Evolutionary conservation across 2,329 filamentous ascomycete genomes (phyloP).

Genomic region (Sporothrix variecibatus): DNA sequence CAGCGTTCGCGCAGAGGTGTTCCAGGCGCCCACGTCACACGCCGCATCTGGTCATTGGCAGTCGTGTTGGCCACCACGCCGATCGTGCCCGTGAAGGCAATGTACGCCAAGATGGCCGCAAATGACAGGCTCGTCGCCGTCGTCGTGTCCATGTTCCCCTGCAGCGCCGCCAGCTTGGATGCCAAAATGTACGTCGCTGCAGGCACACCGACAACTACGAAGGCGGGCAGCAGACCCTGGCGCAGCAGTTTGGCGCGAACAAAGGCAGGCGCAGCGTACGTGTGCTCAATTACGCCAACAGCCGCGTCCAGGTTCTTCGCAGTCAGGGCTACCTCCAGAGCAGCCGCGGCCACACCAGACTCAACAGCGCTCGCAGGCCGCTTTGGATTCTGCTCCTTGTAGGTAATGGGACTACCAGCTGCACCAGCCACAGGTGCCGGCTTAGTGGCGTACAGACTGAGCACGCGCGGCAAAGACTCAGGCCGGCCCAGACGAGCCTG

Average conservation of each 20-base stretch:
- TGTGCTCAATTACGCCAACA: conserved; percentile 71
- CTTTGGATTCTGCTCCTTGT: conserved; percentile 65
- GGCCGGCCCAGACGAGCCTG: conserved; percentile 73
- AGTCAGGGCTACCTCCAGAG: conserved; percentile 77
- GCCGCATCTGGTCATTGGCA: conserved; percentile 90
- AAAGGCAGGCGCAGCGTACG: conserved; percentile 68
- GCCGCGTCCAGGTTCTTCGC: conserved; percentile 76
- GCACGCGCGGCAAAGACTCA: conserved; percentile 74
- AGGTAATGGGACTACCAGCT: conserved; percentile 49
- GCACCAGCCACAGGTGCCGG: conserved; percentile 65
- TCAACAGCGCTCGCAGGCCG: conserved; percentile 72
- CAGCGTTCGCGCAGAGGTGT: conserved; percentile 79
- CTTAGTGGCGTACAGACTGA: conserved; percentile 83
- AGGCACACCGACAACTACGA: conserved; percentile 60
- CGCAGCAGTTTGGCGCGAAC: conserved; percentile 67
- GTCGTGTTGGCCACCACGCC: conserved; percentile 84
- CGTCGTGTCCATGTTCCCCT: conserved; percentile 73
- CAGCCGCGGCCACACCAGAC: conserved; percentile 66
- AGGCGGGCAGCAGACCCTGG: conserved; percentile 61
- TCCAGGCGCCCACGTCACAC: conserved; percentile 86
- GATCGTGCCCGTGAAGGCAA: conserved; percentile 76
- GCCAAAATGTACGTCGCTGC: conserved; percentile 71
- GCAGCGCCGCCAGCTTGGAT: conserved; percentile 64
- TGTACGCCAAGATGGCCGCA: conserved; percentile 78
- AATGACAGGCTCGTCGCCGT: conserved; percentile 78